Evolutionary conservation across 768 basidiomycete genomes (phyloP).

Genomic region (Pisolithus marmoratus): DNA sequence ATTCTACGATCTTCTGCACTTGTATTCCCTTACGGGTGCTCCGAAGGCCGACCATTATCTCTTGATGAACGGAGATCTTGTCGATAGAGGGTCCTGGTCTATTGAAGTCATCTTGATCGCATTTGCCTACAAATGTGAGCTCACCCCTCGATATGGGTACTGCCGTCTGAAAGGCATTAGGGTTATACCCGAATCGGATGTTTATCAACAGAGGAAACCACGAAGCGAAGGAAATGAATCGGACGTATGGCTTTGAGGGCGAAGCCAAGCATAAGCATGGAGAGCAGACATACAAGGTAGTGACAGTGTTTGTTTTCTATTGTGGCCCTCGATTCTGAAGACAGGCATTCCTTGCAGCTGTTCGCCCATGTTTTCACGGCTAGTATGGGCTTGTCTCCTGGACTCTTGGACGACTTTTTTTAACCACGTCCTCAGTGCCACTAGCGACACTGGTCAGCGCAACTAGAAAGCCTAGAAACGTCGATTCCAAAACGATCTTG

Average conservation of each 20-base stretch:
- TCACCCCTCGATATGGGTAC: not conserved
- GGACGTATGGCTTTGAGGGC: slow-evolving; percentile 89
- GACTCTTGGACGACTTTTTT: not conserved
- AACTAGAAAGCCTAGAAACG: slow-evolving; percentile 46
- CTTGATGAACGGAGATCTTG: slow-evolving; percentile 93
- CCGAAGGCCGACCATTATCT: slow-evolving; percentile 83
- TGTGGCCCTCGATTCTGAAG: not conserved
- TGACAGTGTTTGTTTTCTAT: not conserved
- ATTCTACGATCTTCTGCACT: slow-evolving; percentile 89
- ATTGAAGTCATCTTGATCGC: slow-evolving; percentile 89
- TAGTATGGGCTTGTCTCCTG: slow-evolving; percentile 40
- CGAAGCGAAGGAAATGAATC: slow-evolving; percentile 96
- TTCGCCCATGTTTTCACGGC: slow-evolving; percentile 93
- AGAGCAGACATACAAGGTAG: slow-evolving; percentile 87
- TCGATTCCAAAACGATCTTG: slow-evolving; percentile 53
- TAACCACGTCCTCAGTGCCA: slow-evolving; percentile 56
- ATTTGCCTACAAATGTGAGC: slow-evolving; percentile 91
- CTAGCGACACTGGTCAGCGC: slow-evolving; percentile 81
- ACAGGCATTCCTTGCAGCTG: slow-evolving; percentile 41
- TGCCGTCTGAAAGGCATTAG: slow-evolving; percentile 35
- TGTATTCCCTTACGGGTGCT: slow-evolving; percentile 78
- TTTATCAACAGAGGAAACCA: slow-evolving; percentile 97
- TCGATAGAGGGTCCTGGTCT: slow-evolving; percentile 95
- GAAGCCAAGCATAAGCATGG: slow-evolving; percentile 97
- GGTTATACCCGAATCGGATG: slow-evolving; percentile 87